Evolutionary conservation across 2,329 filamentous ascomycete genomes (phyloP), one percentile per base, ranked within the genome.

Genomic region (Apiospora kogelbergensis): DNA sequence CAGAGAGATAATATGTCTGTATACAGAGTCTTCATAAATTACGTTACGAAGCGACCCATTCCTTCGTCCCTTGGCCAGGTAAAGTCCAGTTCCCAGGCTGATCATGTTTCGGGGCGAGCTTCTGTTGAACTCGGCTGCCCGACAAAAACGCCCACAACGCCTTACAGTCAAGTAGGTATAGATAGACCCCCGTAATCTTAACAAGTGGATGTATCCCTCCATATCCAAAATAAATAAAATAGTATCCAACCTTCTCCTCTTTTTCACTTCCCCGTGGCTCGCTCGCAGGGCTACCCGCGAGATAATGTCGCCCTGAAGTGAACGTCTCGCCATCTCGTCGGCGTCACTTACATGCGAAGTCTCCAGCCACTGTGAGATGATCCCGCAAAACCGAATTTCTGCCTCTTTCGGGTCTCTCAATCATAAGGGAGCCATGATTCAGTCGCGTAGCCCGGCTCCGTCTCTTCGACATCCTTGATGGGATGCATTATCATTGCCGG

Each of bases 401-500:
- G 22, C 0, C 15, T n/a, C 17, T 30, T 30, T 13, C 53, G 1
- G 30, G 1, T 17, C 44, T 17, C 44, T 66, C 65, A 68, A 44
- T 37, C 41, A 6, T 68, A 68, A 9, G 66, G 63, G 80, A 84
- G 6, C 42, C 44, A 48, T 2, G 81, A 83, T 64, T 83, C 80
- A 66, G 80, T 83, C 67, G 76, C 73, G 65, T 81, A 80, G 20
- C 83, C 84, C 20, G 81, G 79, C 68, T 81, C 78, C 2, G 86
- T 89, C 44, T 84, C 82, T 70, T 82, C 81, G 1, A 88, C 84
- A 72, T 89, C 84, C 78, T 90, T 89, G 77, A 90, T 82, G 3
- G 87, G 87, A 71, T 89, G 88, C 60, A 90, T 78, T 72, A 90
- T 80, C 73, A 90, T 84, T 1, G 86, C 83, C 6, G 88, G 88